Base-by-base conservation (phyloP, 2,329 filamentous ascomycete species). In the Alternaria angustiovoidea region DNA sequence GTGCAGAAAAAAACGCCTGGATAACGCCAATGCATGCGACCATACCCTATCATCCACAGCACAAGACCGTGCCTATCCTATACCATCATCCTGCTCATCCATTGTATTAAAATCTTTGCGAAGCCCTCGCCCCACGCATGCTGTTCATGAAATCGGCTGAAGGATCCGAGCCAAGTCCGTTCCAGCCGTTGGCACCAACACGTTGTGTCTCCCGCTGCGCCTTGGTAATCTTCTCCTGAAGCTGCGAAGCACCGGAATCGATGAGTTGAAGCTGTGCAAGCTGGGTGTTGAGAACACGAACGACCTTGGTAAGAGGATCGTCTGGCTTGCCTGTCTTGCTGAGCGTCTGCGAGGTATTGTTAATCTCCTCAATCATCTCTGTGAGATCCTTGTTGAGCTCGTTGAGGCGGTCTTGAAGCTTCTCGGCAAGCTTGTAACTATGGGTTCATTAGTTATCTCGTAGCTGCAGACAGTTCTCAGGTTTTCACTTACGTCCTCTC, bases 331-430 rank as follows among this genome's bases (percentile, higher is more conserved):
- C 90, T 59, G 91, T 93, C 85, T 96, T 97, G 85, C 89, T 94
- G 67, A 99, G 82, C 24, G 89, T 93, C 55, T 91, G 87, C n/a
- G 92, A 95, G 63, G 96, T 94, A 69, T 90, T 88, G 77, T 99
- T 99, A 76, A 99, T 96, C 80, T 98, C 95, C 76, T 96, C 94
- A 70, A 99, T 96, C 93, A 99, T 98, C 81, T 93, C 94, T 48
- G 88, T 89, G 64, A 99, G 84, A 75, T 97, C 93, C 76, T 93
- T 92, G 74, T 93, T 93, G 88, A 98, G 96, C 70, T 96, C 93
- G 59, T 96, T 94, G 66, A 99, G 84, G 66, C 92, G 89, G 75
- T 96, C 92, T 11, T 93, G 93, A 66, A 97, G 86, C 79, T 93
- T 95, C 84, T 99, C 95, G 2, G 95, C 95, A 53, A 96, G 84